A percentile compares a stretch with the other conserved stretches of the same genome.
phyloP scores from a whole-genome alignment of 495 filamentous ascomycete genomes.

The Xeromyces bisporus region DNA sequence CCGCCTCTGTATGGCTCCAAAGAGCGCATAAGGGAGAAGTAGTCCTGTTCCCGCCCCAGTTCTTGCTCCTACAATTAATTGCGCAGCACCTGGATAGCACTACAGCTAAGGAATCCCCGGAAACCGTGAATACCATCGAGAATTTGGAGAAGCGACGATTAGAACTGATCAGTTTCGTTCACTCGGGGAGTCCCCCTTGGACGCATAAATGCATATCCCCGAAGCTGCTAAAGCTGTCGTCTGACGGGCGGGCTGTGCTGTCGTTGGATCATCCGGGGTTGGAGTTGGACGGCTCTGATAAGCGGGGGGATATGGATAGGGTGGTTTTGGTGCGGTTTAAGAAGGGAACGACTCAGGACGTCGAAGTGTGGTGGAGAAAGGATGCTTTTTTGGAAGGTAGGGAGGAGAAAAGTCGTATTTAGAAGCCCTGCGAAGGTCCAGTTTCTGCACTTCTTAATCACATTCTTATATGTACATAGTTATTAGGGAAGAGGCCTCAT shows the following conservation, averaged over 20 bases:
- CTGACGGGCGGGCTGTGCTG: slow-evolving; percentile 44
- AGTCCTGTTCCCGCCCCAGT: slow-evolving; percentile 82
- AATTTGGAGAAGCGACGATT: slow-evolving; percentile 34
- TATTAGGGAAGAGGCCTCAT: no score
- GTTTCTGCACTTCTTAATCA: no score
- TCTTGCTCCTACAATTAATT: slow-evolving; percentile 54
- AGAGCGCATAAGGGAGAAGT: slow-evolving; percentile 45
- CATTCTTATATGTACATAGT: no score
- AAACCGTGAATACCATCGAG: slow-evolving; percentile 12
- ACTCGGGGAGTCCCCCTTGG: slow-evolving; percentile 44
- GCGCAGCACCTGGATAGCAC: slow-evolving; percentile 43
- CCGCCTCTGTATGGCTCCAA: slow-evolving; percentile 48
- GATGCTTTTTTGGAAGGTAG: slow-evolving; percentile 23
- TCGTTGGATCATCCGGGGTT: slow-evolving; percentile 53
- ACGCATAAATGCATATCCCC: slow-evolving; percentile 65
- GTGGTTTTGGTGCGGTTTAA: slow-evolving; percentile 54
- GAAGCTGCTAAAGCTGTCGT: slow-evolving; percentile 34
- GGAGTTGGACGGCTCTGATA: slow-evolving; percentile 44
- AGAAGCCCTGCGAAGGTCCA: no score
- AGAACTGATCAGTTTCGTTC: slow-evolving; percentile 40
- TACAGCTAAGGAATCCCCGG: slow-evolving; percentile 19
- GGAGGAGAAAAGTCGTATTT: slow-evolving; percentile 16
- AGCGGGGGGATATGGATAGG: slow-evolving; percentile 53
- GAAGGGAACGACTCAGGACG: slow-evolving; percentile 35
- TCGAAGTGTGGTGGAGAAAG: slow-evolving; percentile 36